Percentiles rank a stretch among this genome's conserved stretches.
Evolutionary conservation across 129 eudicot species (phyloP).

Genomic region (Pittosporum tobira): DNA sequence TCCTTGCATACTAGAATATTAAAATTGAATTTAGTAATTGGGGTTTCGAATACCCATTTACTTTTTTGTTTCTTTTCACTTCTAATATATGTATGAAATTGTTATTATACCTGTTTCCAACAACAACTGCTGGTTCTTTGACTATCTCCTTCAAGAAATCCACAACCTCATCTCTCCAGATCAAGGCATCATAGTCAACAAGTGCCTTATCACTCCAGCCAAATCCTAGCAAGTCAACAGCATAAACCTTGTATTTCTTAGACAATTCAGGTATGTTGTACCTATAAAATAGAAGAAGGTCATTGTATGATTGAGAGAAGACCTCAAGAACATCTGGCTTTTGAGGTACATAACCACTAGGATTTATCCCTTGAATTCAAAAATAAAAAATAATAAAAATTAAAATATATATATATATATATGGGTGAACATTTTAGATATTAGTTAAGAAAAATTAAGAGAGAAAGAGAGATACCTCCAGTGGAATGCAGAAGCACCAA

Average conservation of each 20-base stretch:
- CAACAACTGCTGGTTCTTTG: constrained; percentile 83
- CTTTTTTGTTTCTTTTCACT: too few relatives aligned
- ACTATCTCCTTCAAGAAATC: constrained; percentile 90
- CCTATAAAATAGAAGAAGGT: constrained; percentile 24
- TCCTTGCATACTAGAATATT: too few relatives aligned
- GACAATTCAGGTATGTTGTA: constrained; percentile 97
- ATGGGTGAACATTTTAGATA: not conserved
- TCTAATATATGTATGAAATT: too few relatives aligned
- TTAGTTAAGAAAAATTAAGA: not conserved
- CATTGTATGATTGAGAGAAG: not conserved
- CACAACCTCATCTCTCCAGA: constrained; percentile 93
- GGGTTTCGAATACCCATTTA: too few relatives aligned
- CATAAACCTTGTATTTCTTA: constrained; percentile 86
- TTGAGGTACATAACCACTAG: not conserved
- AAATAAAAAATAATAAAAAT: too few relatives aligned
- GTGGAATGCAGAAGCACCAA: constrained; percentile 97
- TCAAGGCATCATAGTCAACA: constrained; percentile 84
- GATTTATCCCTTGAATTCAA: too few relatives aligned
- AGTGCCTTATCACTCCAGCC: constrained; percentile 99
- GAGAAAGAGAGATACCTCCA: constrained; percentile 61
- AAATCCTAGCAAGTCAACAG: constrained; percentile 87
- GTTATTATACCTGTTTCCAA: constrained; percentile 95
- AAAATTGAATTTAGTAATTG: too few relatives aligned
- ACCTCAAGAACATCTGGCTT: too few relatives aligned
- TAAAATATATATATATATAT: too few relatives aligned